A percentile compares a stretch with the other conserved stretches of the same genome.
Conservation (phyloP, 495 filamentous ascomycete species). For the Aspergillus haitiensis region DNA sequence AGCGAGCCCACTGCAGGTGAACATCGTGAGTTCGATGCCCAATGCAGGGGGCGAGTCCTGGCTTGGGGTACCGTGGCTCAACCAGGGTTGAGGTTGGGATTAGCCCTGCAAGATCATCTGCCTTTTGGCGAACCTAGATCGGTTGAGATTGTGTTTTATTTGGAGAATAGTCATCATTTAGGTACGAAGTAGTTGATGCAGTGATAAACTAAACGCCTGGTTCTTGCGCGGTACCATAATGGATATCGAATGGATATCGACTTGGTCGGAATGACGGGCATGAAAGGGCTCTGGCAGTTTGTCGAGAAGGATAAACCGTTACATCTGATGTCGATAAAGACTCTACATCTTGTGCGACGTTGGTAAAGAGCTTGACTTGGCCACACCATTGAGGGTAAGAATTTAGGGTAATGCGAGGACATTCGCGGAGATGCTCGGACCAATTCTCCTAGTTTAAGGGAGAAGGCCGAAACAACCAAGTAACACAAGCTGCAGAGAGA, state of each 20-base stretch:
- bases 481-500: constrained; percentile 24
- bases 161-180: constrained; percentile 33
- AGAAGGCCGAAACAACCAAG: constrained; percentile 30
- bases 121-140: constrained; percentile 28
- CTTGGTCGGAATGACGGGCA: constrained; percentile 35
- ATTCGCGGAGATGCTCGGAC: constrained; percentile 25
- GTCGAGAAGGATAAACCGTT: constrained; percentile 5
- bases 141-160: constrained; percentile 27
- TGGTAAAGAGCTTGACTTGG: constrained; percentile 25
- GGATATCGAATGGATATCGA: constrained; percentile 34
- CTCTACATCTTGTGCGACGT: constrained; percentile 8
- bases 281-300: constrained; percentile 11
- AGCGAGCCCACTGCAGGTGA: constrained; percentile 44
- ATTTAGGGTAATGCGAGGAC: constrained; percentile 28
- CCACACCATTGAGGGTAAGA: constrained; percentile 38
- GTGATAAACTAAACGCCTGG: constrained; percentile 38
- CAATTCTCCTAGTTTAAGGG: constrained; percentile 16
- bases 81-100: constrained; percentile 14
- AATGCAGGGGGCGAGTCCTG: constrained; percentile 32
- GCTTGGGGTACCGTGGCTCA: constrained; percentile 19
- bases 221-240: constrained; percentile 35
- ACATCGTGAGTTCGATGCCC: constrained; percentile 40
- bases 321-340: not conserved
- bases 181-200: constrained; percentile 23
- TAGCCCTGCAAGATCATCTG: constrained; percentile 19